Base-by-base conservation (phyloP, 176 grass and related monocot genomes). In the Saccharum spontaneum region DNA sequence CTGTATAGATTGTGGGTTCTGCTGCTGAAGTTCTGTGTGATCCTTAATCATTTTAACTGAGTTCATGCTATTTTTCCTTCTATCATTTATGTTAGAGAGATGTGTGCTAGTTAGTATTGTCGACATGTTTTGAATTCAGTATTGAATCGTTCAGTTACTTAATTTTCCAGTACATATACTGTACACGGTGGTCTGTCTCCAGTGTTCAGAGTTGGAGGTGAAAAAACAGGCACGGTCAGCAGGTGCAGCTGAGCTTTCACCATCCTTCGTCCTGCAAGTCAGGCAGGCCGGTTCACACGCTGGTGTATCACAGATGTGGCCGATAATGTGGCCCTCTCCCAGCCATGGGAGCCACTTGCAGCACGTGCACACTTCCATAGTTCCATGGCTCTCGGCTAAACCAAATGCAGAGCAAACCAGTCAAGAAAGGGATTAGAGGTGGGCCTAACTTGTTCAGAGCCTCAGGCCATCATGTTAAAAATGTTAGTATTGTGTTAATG, bases 1-100 rank as follows among this genome's bases (percentile, higher is more conserved):
- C 13, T 71, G 41, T 86, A 28, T 30, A 85, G 75, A 20, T 69
- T 1, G 30, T 10, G 10, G n/a, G 54, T 30, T 85, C 78, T 60
- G 59, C 2, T 34, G 12, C 24, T 80, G 7, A 23, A 68, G 30
- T 67, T 34, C 3, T 36, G 1, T 81, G 33, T 39, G 18, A 50
- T 26, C 48, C 0, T 9, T 38, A 23, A 59, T 59, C 55, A 59
- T 23, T 2, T 59, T 22, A 57, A 57, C 2, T 22, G 4, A 59
- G 54, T 59, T 18, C 57, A 10, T 60, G 22, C 57, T 60, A 24
- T 61, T 10, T 1, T 59, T 55, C 7, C 18, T 55, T 22, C 4
- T 59, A n/a, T n/a, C 55, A n/a, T 59, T 59, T 59, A 22, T 59
- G 2, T n/a, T n/a, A n/a, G 20, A n/a, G 54, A n/a, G 20, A n/a